phyloP scores from a whole-genome alignment of 352 stramenopile genomes.

The Stramenopiles sp. region DNA sequence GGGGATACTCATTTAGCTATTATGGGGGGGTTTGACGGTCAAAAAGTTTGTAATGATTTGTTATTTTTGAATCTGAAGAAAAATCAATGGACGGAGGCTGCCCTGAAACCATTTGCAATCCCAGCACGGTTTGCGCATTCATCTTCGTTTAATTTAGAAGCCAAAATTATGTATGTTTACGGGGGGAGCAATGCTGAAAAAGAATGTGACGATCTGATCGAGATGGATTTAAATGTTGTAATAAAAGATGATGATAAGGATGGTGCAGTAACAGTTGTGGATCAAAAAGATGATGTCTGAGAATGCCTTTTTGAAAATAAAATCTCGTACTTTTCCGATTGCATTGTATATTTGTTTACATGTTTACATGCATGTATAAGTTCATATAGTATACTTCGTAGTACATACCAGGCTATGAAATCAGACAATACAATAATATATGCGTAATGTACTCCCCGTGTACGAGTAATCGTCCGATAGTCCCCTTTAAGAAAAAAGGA shows the following conservation, averaged over 20 bases:
- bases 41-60: conserved; percentile 12
- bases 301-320: too few relatives aligned
- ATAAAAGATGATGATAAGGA: neutral
- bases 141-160: neutral
- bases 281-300: neutral
- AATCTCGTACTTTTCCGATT: too few relatives aligned
- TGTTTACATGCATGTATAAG: too few relatives aligned
- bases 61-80: conserved; percentile 11
- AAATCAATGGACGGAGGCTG: conserved; percentile 8
- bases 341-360: too few relatives aligned
- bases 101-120: neutral
- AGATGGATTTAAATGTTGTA: neutral
- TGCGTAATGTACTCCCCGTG: too few relatives aligned
- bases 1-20: neutral
- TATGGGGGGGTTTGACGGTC: conserved; percentile 6
- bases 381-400: too few relatives aligned
- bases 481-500: too few relatives aligned
- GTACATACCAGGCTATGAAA: too few relatives aligned
- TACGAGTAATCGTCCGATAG: too few relatives aligned
- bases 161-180: neutral
- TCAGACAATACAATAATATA: too few relatives aligned
- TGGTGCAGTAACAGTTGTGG: neutral
- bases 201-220: conserved; percentile 1
- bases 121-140: neutral
- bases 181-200: neutral